These are phyloP conservation scores for Priceomyces carsonii DNA, from an alignment of 805 yeast species.

Conservation along the genomic window DNA sequence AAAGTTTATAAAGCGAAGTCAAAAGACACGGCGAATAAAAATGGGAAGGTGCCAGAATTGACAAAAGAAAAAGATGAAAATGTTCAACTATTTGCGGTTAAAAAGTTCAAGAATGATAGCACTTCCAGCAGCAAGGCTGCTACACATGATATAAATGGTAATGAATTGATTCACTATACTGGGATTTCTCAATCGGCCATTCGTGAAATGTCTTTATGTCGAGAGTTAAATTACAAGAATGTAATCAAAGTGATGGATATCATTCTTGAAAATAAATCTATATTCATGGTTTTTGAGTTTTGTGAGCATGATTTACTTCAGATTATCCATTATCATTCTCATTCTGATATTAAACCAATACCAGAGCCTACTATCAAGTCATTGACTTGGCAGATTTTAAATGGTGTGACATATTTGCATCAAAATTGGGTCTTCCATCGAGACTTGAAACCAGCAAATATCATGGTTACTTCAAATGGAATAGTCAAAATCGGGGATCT, in stretches of 20 bases:
- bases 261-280: slow-evolving; percentile 81
- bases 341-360: slow-evolving; percentile 77
- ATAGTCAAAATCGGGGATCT: slow-evolving; percentile 94
- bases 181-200: slow-evolving; percentile 96
- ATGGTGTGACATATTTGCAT: slow-evolving; percentile 89
- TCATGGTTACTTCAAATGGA: slow-evolving; percentile 90
- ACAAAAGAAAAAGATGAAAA: slow-evolving; percentile 11
- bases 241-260: slow-evolving; percentile 80
- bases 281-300: slow-evolving; percentile 93
- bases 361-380: slow-evolving; percentile 81
- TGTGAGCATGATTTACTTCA: slow-evolving; percentile 96
- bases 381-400: slow-evolving; percentile 86
- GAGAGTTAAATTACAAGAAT: slow-evolving; percentile 81
- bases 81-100: slow-evolving; percentile 70
- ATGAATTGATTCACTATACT: slow-evolving; percentile 84
- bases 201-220: slow-evolving; percentile 92
- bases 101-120: slow-evolving; percentile 88
- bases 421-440: slow-evolving; percentile 96
- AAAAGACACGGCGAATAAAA: slow-evolving; percentile 18
- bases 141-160: slow-evolving; percentile 59
- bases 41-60: slow-evolving; percentile 4
- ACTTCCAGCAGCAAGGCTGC: slow-evolving; percentile 34
- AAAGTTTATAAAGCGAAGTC: slow-evolving; percentile 86
- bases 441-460: slow-evolving; percentile 96
- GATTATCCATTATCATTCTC: slow-evolving; percentile 91